Evolutionary conservation across 805 yeast species (phyloP), one percentile per base, ranked within the genome.

Genomic region (Maudiozyma pseudohumilis): DNA sequence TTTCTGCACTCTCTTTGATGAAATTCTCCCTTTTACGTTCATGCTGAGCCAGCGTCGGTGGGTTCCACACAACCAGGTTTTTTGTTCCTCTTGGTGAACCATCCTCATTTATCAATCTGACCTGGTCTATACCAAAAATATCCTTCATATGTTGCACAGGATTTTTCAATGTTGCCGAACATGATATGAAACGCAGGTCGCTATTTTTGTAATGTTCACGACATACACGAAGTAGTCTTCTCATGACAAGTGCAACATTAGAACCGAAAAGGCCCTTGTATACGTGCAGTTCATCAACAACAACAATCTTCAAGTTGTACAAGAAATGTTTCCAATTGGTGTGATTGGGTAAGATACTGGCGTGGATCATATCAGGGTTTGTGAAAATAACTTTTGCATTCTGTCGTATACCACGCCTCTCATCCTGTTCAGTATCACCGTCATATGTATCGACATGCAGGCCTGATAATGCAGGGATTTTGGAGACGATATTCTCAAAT

Each of bases 281-380:
- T 38, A 80, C 77, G 59, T 92, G 99, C 35, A 92, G 63, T 53
- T 83, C 92, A 52, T 83, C 86, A 39, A 92, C 77, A 0, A 85
- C 88, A 3, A 92, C 82, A 49, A 69, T 81, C 49, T 71, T 74
- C 47, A 92, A 61, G 44, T 75, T 70, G 10, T 61, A 51, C 6
- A 92, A 61, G 52, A 88, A 83, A 29, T 70, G 67, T 29, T 71
- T 63, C 96, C 97, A 92, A 18, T 66, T 61, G 22, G 70, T 70
- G 59, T 81, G 84, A 37, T 74, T 72, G 0, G 98, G 97, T 13
- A 92, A 60, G 9, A 92, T 75, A 23, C 88, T 77, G 0, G 85
- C 71, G 56, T 92, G 97, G 2, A 92, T 64, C 68, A 88, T 85
- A 55, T 92, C 99, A 0, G 99, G 99, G 52, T 92, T 92, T 0